Evolutionary conservation across 2,329 filamentous ascomycete genomes (phyloP), one percentile per base, ranked within the genome.

Genomic region (Periglandula ipomoeae): DNA sequence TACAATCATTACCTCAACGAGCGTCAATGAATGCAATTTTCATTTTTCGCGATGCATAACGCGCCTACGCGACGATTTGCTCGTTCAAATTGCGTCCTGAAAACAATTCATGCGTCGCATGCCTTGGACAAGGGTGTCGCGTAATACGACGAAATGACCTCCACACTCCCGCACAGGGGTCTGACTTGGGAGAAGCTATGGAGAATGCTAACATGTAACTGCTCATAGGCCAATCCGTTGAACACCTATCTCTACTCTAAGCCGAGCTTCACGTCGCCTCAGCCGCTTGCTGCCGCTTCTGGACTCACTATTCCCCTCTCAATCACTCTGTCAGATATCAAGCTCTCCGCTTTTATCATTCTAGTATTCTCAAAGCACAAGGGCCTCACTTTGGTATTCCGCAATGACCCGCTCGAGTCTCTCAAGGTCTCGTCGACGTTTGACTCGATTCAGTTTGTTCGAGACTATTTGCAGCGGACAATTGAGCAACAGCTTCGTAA

Each of bases 361-460:
- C 69, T 98, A 44, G 93, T 98, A 53, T 98, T 98, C 65, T 97
- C 91, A 3, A 91, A 89, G 64, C 89, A 95, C 70, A 98, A 98
- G 65, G 93, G 93, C 19, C 78, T 98, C 50, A 98, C 93, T 1
- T 76, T 98, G 43, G 93, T 98, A 40, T 98, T 98, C 66, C 85
- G 93, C 59, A 97, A 98, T 77, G 93, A 98, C 64, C 93, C 93
- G 4, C 81, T 98, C 53, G 93, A 98, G 65, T 96, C 91, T 4
- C 82, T 98, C 61, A 97, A 96, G 72, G 93, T 98, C 56, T 97
- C 91, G 1, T 97, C 91, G 57, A 98, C 93, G 40, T 98, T 98
- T 67, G 93, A 98, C 71, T 95, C 91, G 11, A 98, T 98, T 60
- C 91, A 93, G 40, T 98, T 98, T 62, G 93, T 98, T 53, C 85